Base-by-base conservation (phyloP, 1,139 yeast species). In the Blastobotrys illinoisensis region DNA sequence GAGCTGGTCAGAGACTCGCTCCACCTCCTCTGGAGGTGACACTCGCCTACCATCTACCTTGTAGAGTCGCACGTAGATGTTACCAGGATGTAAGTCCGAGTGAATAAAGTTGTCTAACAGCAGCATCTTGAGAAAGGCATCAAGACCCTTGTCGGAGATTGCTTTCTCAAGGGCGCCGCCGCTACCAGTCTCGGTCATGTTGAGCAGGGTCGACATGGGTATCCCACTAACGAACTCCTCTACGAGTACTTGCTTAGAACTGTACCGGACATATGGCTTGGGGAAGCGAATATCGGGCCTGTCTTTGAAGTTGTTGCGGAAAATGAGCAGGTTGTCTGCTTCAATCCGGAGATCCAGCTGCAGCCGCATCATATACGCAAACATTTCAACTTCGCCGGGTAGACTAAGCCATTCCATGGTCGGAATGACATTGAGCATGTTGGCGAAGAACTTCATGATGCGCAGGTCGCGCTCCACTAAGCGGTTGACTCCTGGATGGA, bases 351-450 rank as follows among this genome's bases (percentile, higher is more conserved):
- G 73, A 69, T 93, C 99, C 57, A 95, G 73, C 69, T 93, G 99
- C 52, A 89, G 71, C 51, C 84, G 81, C 98, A 93, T 93, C 73
- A 95, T 79, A 0, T 83, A 75, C 1, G 89, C 79, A 69, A 93
- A 93, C 64, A 90, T 95, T 46, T 84, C 88, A 1, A 93, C 98
- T 69, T 95, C 99, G 59, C 86, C 95, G 0, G 98, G 99, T 51
- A 93, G 74, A 5, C 97, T 88, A 6, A 93, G 75, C 99, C 99
- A 93, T 69, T 93, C 97, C 96, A 93, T 88, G 0, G 96, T 89
- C 1, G 99, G 99, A 1, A 91, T 75, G 16, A 70, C 61, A 64
- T 90, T 83, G 50, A 93, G 80, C 1, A 78, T 57, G 46, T 73
- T 71, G 1, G 99, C 99, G 65, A 91, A 86, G 62, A 85, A 82